A percentile compares a stretch with the other conserved stretches of the same genome.
Conservation (phyloP, 2,329 filamentous ascomycete species). For the Chrysosporium keratinophilum region DNA sequence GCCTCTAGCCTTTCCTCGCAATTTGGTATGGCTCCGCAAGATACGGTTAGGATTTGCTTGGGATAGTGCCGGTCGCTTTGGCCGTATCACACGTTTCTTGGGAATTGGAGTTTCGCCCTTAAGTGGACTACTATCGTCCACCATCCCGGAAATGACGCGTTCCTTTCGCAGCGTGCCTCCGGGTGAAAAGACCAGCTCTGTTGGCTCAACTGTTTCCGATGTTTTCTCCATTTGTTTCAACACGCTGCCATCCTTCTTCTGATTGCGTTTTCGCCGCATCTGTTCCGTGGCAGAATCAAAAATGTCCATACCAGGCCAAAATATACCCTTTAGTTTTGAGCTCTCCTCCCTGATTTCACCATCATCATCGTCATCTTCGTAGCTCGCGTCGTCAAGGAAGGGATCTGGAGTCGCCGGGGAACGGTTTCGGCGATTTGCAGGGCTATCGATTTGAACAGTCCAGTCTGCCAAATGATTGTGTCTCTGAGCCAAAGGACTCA, state of each 20-base stretch:
- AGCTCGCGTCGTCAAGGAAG: constrained; percentile 18
- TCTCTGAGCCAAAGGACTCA: constrained; percentile 14
- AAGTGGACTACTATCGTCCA: constrained; percentile 39
- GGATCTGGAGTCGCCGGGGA: constrained; percentile 16
- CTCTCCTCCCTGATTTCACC: constrained; percentile 27
- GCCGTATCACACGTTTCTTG: constrained; percentile 26
- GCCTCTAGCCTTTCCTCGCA: constrained; percentile 18
- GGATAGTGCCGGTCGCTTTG: constrained; percentile 23
- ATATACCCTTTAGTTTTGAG: constrained; percentile 37
- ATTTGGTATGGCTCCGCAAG: constrained; percentile 22
- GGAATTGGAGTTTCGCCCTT: constrained; percentile 38
- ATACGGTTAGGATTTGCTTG: constrained; percentile 27
- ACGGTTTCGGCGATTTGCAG: background rate
- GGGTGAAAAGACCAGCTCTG: constrained; percentile 40
- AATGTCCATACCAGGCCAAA: constrained; percentile 44
- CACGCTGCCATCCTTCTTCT: constrained; percentile 41
- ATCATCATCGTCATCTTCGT: constrained; percentile 19
- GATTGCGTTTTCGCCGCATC: constrained; percentile 42
- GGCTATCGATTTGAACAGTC: background rate
- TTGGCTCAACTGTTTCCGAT: constrained; percentile 37
- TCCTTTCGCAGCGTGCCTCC: constrained; percentile 35
- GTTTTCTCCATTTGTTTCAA: constrained; percentile 39
- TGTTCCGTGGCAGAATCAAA: constrained; percentile 43
- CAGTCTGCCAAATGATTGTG: background rate
- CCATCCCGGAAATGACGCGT: constrained; percentile 40